Evolutionary conservation across 2,329 filamentous ascomycete species (phyloP), one percentile per base, ranked within the genome.

Genomic region (Hypomyces rosellus): DNA sequence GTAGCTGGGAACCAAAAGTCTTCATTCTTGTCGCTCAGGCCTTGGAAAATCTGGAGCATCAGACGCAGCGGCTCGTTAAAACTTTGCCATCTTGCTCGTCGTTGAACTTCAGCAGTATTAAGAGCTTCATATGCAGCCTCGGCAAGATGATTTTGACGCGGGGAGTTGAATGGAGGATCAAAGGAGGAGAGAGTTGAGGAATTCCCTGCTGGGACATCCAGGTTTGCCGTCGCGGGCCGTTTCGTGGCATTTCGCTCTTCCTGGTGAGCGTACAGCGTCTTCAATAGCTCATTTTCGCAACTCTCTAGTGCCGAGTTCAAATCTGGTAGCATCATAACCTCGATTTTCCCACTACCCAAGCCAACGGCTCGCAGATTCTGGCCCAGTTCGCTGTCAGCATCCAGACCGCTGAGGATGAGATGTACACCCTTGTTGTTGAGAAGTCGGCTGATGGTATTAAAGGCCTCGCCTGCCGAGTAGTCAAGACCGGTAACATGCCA

Each of bases 381-480:
- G 6, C 89, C 90, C 13, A 97, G 78, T 30, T 87, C 81, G 43
- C 84, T 85, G 25, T 86, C 80, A 1, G 89, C 76, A 34, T 89
- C 83, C 2, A 97, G 81, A 2, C 91, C 89, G 48, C 89, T 93
- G 51, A 99, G 77, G 13, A 93, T 81, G 52, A 96, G 80, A 51
- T 85, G 80, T 34, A 99, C 88, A 22, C 84, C 82, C 62, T 89
- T 88, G 55, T 84, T 82, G 54, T 83, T 75, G 3, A 97, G 74
- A 16, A 97, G 78, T 18, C 93, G 83, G 63, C 91, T 93, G 67
- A 99, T 90, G 13, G 91, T 86, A 53, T 88, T 90, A 65, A 99
- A 97, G 0, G 89, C 93, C 66, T 99, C 93, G 1, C 90, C 92
- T 1, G 93, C 92, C 0, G 92, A 97, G 65, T 96, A 99, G 68